These are phyloP conservation scores for Chenopodium formosanum DNA, from an alignment of 148 eudicot genomes.

Conservation along the genomic window DNA sequence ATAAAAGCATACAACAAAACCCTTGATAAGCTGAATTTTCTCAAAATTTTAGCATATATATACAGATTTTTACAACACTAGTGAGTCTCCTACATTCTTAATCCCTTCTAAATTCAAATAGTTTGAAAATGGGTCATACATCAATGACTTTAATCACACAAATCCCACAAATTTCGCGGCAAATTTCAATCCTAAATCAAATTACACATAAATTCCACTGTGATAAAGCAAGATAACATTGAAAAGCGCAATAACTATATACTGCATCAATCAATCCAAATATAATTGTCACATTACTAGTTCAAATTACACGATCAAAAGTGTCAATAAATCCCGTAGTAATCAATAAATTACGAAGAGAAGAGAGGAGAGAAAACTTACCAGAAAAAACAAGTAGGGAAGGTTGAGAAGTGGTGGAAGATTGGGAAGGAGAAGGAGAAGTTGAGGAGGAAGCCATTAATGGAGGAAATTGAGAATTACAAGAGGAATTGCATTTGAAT, in stretches of 20 bases:
- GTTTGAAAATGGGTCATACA: not conserved
- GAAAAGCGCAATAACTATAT: not conserved
- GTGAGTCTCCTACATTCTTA: no score
- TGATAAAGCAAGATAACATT: no score
- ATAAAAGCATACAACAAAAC: not conserved
- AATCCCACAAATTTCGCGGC: no score
- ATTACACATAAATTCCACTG: no score
- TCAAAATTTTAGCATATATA: no score
- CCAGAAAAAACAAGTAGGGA: constrained; percentile 85
- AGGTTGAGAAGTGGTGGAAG: constrained; percentile 37
- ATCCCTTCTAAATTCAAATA: no score
- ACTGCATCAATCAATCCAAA: no score
- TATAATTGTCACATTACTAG: not conserved
- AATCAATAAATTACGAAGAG: not conserved
- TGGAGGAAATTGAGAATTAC: constrained; percentile 7
- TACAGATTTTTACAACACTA: no score
- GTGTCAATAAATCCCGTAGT: not conserved
- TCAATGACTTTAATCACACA: not conserved
- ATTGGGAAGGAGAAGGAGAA: constrained; percentile 20
- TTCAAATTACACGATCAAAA: not conserved
- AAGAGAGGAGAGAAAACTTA: constrained; percentile 16
- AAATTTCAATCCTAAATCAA: not conserved
- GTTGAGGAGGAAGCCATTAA: constrained; percentile 34
- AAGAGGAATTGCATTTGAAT: constrained; percentile 17
- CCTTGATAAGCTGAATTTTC: not conserved